Evolutionary conservation across 352 stramenopile genomes (phyloP).

Genomic region (Sclerospora graminicola): DNA sequence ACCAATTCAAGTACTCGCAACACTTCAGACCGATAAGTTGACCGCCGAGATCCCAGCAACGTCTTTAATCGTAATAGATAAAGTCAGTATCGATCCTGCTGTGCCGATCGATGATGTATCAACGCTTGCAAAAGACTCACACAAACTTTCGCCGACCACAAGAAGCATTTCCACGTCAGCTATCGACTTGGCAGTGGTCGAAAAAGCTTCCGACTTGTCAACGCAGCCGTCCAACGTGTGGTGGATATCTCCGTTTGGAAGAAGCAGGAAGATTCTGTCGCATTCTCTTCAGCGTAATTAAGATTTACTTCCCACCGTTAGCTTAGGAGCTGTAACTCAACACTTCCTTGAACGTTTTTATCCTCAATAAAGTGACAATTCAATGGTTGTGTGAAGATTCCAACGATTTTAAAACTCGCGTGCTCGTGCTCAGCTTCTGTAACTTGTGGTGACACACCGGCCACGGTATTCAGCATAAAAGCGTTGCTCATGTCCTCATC

Average conservation of each 20-base stretch:
- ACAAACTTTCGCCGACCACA: slow-evolving; percentile 1
- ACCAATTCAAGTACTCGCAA: slow-evolving; percentile 9
- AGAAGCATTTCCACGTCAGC: neutral
- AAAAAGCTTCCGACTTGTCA: slow-evolving; percentile 8
- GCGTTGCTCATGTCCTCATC: too few relatives aligned
- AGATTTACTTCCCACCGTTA: neutral
- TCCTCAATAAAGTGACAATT: too few relatives aligned
- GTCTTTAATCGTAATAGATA: neutral
- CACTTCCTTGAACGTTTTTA: slow-evolving; percentile 16
- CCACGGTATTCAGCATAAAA: too few relatives aligned
- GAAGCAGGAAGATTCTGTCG: slow-evolving; percentile 25
- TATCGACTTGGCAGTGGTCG: neutral
- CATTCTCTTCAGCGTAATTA: slow-evolving; percentile 19
- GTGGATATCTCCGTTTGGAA: slow-evolving; percentile 18
- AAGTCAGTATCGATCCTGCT: neutral
- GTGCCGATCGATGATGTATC: neutral
- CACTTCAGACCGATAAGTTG: neutral
- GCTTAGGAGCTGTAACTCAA: slow-evolving; percentile 15
- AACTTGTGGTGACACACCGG: too few relatives aligned
- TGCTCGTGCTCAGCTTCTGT: too few relatives aligned
- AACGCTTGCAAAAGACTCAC: neutral
- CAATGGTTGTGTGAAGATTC: too few relatives aligned
- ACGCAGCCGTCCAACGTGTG: slow-evolving; percentile 7
- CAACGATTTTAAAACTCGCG: too few relatives aligned
- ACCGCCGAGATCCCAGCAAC: neutral